Percentiles rank a stretch among this genome's conserved stretches.
These are phyloP conservation scores for Apium graveolens DNA, from an alignment of 129 eudicot species.

Conservation along the genomic window DNA sequence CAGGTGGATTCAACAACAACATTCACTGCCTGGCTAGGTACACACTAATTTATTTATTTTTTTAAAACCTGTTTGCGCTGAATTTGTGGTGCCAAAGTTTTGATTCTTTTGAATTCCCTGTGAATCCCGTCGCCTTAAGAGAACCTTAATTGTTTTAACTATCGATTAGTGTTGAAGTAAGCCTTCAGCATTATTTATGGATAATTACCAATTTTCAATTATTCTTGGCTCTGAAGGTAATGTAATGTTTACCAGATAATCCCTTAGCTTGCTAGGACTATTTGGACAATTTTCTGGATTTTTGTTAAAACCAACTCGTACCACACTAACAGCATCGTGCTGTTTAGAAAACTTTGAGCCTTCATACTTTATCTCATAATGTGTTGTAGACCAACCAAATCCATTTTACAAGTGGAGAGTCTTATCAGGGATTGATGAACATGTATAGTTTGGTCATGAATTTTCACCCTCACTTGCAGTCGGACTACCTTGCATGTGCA, in stretches of 20 bases:
- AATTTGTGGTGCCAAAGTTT: neutral
- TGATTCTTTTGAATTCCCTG: neutral
- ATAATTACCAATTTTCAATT: neutral
- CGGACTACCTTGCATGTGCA: neutral
- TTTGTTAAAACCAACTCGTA: neutral
- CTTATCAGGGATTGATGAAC: neutral
- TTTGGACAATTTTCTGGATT: neutral
- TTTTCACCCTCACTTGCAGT: no score
- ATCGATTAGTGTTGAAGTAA: neutral
- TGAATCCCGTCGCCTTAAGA: neutral
- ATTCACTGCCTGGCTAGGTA: slow-evolving; percentile 93
- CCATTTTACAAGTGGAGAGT: neutral
- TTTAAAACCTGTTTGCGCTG: neutral
- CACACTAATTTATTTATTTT: no score
- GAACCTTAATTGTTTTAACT: neutral
- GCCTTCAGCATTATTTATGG: neutral
- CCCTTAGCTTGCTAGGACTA: neutral
- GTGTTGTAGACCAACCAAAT: neutral
- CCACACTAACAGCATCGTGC: neutral
- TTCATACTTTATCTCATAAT: neutral
- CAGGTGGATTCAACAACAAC: slow-evolving; percentile 94
- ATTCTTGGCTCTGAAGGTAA: neutral
- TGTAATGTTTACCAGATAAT: neutral
- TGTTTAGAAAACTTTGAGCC: neutral
- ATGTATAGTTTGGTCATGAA: neutral